These are phyloP conservation scores for Epichloe coenophiala DNA, from an alignment of 2,329 filamentous ascomycete species.

Conservation along the genomic window DNA sequence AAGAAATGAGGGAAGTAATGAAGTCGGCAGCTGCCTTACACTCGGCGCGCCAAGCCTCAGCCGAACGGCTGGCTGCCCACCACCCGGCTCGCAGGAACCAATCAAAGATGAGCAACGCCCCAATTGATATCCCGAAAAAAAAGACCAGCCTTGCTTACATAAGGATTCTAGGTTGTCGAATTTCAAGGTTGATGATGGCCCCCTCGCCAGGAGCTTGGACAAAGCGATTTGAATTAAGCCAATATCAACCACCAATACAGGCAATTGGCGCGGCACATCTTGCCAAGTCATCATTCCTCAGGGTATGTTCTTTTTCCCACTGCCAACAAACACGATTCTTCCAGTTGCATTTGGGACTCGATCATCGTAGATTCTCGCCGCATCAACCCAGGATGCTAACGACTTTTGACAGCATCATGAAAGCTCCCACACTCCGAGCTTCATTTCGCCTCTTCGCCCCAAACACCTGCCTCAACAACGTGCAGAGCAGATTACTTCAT, in stretches of 20 bases:
- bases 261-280: neutral
- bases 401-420: constrained; percentile 15
- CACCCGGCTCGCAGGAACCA: neutral
- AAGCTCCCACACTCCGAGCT: constrained; percentile 17
- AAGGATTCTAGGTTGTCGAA: constrained; percentile 14
- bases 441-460: constrained; percentile 18
- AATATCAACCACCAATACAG: constrained; percentile 1
- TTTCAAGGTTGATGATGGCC: constrained; percentile 8
- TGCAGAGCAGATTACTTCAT: constrained; percentile 31
- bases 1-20: neutral
- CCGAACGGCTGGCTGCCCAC: constrained; percentile 9
- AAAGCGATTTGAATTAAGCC: constrained; percentile 6
- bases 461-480: constrained; percentile 18
- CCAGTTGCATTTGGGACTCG: no score
- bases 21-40: neutral
- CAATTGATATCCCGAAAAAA: neutral
- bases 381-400: constrained; percentile 1
- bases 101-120: constrained; percentile 5
- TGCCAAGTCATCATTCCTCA: neutral
- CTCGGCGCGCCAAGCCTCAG: constrained; percentile 6
- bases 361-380: neutral
- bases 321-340: no score
- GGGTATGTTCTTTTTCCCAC: neutral
- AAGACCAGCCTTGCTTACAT: constrained; percentile 20
- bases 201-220: neutral